A percentile compares a stretch with the other conserved stretches of the same genome.
These are phyloP conservation scores for Nothopassalora personata DNA, from an alignment of 2,329 filamentous ascomycete genomes.

Conservation along the genomic window DNA sequence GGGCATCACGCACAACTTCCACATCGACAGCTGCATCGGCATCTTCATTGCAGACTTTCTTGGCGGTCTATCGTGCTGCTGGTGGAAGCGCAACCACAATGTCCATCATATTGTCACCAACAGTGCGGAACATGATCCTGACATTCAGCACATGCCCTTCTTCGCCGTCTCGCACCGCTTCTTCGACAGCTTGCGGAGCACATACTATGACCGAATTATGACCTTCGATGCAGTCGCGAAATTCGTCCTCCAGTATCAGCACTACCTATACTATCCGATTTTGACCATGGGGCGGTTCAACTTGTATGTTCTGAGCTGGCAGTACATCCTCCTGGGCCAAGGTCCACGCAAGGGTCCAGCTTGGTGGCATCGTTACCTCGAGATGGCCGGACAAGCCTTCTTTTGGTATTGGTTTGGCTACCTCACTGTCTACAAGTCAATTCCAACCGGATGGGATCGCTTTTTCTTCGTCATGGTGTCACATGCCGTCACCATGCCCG, in stretches of 20 bases:
- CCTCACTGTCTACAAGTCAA: constrained; percentile 54
- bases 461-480: constrained; percentile 59
- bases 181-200: constrained; percentile 58
- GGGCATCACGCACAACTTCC: constrained; percentile 91
- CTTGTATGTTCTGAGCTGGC: constrained; percentile 63
- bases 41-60: constrained; percentile 87
- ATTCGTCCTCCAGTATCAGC: constrained; percentile 56
- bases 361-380: constrained; percentile 63
- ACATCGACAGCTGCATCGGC: constrained; percentile 75
- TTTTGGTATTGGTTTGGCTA: constrained; percentile 68
- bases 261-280: constrained; percentile 62
- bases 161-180: constrained; percentile 64
- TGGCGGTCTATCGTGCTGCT: constrained; percentile 83
- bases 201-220: constrained; percentile 62
- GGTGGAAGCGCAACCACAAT: constrained; percentile 97
- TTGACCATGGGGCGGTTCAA: constrained; percentile 67
- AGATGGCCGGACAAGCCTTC: constrained; percentile 57
- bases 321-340: constrained; percentile 54
- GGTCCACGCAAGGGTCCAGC: constrained; percentile 56
- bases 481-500: constrained; percentile 61
- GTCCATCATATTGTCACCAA: constrained; percentile 97
- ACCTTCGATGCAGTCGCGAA: constrained; percentile 58
- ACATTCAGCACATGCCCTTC: constrained; percentile 72
- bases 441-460: constrained; percentile 55
- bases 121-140: constrained; percentile 88